Conservation (phyloP, 257 asterid genomes). For the Phtheirospermum japonicum region DNA sequence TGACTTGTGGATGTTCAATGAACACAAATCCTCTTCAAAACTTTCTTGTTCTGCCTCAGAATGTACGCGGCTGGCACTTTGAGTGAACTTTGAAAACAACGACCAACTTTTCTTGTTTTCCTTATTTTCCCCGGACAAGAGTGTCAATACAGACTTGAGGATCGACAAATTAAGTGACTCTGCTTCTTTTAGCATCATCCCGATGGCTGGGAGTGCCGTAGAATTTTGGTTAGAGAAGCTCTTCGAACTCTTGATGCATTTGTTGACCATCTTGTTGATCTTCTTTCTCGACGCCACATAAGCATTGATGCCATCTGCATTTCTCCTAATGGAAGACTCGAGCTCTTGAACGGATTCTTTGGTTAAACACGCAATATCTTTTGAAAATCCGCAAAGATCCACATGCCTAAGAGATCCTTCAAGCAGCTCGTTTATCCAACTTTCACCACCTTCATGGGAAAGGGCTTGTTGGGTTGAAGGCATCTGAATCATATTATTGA, state of each 20-base stretch:
- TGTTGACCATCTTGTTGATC: slow-evolving; percentile 25
- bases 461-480: slow-evolving; percentile 36
- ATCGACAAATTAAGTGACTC: slow-evolving; percentile 23
- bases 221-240: slow-evolving; percentile 14
- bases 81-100: slow-evolving; percentile 30
- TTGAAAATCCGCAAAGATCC: slow-evolving; percentile 33
- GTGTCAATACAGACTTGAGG: slow-evolving; percentile 24
- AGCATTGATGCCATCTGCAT: slow-evolving; percentile 1
- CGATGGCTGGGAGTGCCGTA: not conserved
- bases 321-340: slow-evolving; percentile 36
- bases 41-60: slow-evolving; percentile 6
- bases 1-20: not conserved
- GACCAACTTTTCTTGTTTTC: slow-evolving; percentile 31
- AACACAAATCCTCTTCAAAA: slow-evolving; percentile 4
- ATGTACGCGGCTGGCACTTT: not conserved
- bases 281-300: slow-evolving; percentile 20
- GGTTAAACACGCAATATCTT: slow-evolving; percentile 25
- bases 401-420: slow-evolving; percentile 36
- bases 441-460: not conserved
- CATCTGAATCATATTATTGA: slow-evolving; percentile 35
- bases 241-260: slow-evolving; percentile 33
- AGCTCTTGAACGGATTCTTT: slow-evolving; percentile 35
- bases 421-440: slow-evolving; percentile 29
- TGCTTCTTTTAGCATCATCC: slow-evolving; percentile 25
- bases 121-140: slow-evolving; percentile 18